Evolutionary conservation across 2,329 filamentous ascomycete genomes (phyloP).

Genomic region (Xylariaceae sp.): DNA sequence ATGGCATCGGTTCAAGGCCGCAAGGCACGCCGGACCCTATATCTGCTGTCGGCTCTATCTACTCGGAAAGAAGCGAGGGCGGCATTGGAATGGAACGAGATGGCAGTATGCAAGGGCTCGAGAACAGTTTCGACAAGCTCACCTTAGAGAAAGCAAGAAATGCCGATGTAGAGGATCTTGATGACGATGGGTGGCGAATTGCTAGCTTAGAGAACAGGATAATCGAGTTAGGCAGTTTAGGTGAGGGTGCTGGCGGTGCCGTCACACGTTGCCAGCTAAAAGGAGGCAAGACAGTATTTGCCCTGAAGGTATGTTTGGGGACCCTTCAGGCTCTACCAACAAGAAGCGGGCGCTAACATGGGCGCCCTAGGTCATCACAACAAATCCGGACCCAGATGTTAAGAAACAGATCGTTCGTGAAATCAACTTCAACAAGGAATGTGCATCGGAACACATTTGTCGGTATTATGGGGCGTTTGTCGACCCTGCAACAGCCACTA

Average conservation of each 20-base stretch:
- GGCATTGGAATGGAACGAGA: slow-evolving; percentile 80
- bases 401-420: slow-evolving; percentile 98
- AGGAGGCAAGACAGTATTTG: slow-evolving; percentile 92
- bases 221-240: slow-evolving; percentile 82
- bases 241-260: slow-evolving; percentile 93
- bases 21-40: slow-evolving; percentile 79
- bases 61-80: slow-evolving; percentile 78
- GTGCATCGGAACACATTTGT: slow-evolving; percentile 94
- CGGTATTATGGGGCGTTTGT: slow-evolving; percentile 97
- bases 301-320: slow-evolving; percentile 73
- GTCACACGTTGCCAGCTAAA: slow-evolving; percentile 90
- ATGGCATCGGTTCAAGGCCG: slow-evolving; percentile 67
- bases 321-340: background rate
- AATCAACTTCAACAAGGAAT: slow-evolving; percentile 96
- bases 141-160: slow-evolving; percentile 80
- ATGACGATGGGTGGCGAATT: slow-evolving; percentile 93
- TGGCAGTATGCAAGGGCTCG: slow-evolving; percentile 74
- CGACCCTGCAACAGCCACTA: slow-evolving; percentile 92
- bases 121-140: slow-evolving; percentile 74
- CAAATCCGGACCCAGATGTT: slow-evolving; percentile 94
- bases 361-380: slow-evolving; percentile 81
- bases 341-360: slow-evolving; percentile 23
- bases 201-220: slow-evolving; percentile 89
- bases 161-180: slow-evolving; percentile 89
- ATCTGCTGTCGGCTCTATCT: slow-evolving; percentile 83